Percentiles rank a stretch among this genome's conserved stretches.
phyloP scores from a whole-genome alignment of 306 rosid genomes.

The Oxytropis ochrocephala region DNA sequence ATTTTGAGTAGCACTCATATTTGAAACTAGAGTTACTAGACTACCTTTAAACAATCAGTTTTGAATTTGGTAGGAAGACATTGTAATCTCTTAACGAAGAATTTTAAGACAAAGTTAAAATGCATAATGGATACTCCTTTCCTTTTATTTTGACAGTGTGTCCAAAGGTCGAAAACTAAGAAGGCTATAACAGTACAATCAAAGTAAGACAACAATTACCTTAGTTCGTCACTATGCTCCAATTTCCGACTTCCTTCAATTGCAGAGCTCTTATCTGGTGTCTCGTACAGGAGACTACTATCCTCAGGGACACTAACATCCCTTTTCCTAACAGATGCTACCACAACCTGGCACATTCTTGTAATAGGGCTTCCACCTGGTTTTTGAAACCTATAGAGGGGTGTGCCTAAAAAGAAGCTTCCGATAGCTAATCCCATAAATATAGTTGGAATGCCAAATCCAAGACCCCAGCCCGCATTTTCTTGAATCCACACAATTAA shows the following conservation, averaged over 20 bases:
- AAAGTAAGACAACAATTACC: slow-evolving; percentile 36
- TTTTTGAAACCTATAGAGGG: slow-evolving; percentile 86
- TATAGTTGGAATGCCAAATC: slow-evolving; percentile 94
- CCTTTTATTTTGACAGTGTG: neutral
- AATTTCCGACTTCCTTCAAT: slow-evolving; percentile 94
- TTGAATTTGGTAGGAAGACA: neutral
- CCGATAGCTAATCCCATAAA: slow-evolving; percentile 77
- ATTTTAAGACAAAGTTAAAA: neutral
- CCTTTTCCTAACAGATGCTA: slow-evolving; percentile 66
- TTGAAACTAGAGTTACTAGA: neutral
- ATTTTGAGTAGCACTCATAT: neutral
- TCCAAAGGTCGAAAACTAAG: slow-evolving; percentile 2
- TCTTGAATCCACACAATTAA: slow-evolving; percentile 88
- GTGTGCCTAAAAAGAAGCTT: slow-evolving; percentile 81
- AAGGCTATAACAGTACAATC: neutral
- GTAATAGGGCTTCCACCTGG: slow-evolving; percentile 97
- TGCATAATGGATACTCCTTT: neutral
- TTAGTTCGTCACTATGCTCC: slow-evolving; percentile 74
- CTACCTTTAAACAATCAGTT: neutral
- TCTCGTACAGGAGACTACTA: slow-evolving; percentile 67
- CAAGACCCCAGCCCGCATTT: slow-evolving; percentile 94
- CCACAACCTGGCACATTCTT: slow-evolving; percentile 95
- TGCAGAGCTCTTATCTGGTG: slow-evolving; percentile 68
- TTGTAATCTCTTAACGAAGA: neutral
- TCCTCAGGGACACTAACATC: slow-evolving; percentile 62